Percentiles rank a stretch among this genome's conserved stretches.
Conservation (phyloP, 306 rosid species). For the Heteromeles arbutifolia region DNA sequence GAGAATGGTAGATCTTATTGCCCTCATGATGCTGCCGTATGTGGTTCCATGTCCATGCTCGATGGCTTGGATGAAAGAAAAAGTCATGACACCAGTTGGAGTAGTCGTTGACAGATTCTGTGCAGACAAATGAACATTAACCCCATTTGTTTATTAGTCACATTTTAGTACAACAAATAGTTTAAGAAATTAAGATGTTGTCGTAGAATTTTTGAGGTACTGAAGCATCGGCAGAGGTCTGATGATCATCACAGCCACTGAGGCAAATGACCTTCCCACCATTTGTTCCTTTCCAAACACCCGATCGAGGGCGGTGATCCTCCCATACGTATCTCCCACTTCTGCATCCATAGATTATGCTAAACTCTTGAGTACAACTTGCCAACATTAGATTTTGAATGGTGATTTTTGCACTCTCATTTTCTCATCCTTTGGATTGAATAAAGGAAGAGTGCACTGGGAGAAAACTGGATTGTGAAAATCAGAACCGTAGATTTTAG, state of each 20-base stretch:
- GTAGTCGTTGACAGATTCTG: conserved; percentile 27
- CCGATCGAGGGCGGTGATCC: conserved; percentile 42
- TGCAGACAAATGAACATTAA: background rate
- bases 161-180: no score
- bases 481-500: no score
- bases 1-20: conserved; percentile 25
- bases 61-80: conserved; percentile 36
- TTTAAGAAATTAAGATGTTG: background rate
- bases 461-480: no score
- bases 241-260: conserved; percentile 48
- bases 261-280: conserved; percentile 44
- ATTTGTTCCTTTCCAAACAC: conserved; percentile 40
- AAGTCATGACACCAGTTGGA: conserved; percentile 39
- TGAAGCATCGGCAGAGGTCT: conserved; percentile 35
- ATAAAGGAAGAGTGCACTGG: no score
- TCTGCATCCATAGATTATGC: conserved; percentile 7
- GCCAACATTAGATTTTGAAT: no score
- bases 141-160: background rate
- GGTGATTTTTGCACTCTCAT: no score
- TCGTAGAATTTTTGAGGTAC: background rate
- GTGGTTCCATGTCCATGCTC: conserved; percentile 33
- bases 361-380: no score
- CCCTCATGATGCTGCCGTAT: conserved; percentile 26
- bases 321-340: conserved; percentile 38
- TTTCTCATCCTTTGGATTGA: background rate